Evolutionary conservation across 441 rosid species (phyloP), one percentile per base, ranked within the genome.

Genomic region (Populus hybrid): DNA sequence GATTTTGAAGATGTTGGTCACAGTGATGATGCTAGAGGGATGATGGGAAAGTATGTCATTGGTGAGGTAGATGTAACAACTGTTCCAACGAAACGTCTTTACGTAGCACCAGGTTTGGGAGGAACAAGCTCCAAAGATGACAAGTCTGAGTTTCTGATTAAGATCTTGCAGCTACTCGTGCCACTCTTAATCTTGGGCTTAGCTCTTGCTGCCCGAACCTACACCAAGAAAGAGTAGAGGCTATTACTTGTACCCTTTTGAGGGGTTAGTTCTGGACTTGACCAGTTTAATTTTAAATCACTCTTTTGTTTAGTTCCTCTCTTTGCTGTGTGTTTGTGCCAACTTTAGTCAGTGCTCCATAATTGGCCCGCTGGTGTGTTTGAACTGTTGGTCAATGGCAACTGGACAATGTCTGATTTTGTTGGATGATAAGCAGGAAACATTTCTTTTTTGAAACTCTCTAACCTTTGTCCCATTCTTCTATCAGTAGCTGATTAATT

Each of bases 1-100:
- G 99, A 95, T 69, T 95, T 93, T 74, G 98, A 94, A 85, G 98
- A 95, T 56, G 92, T 92, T 0, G 99, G 99, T 14, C 98, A 95
- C 90, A 95, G 99, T 33, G 98, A 95, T 64, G 68, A 89, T 0
- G 99, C 99, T 1, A 86, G 98, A 78, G 98, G 89, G 12, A 90
- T 88, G 90, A 86, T 95, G 97, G 83, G 69, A 1, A 79, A 91
- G 71, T 93, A 92, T 80, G 88, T 69, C 89, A 89, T 95, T 12
- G 99, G 98, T 2, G 92, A 88, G 79, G 87, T 95, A 1, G 95
- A 95, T 77, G 33, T 86, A 36, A 83, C 93, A 6, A 89, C 83
- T 6, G 84, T 92, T 77, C 97, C 94, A 0, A 56, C 69, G 0
- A 90, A 87, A 21, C 91, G 65, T 26, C 14, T 63, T 1, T 63